Evolutionary conservation across 2,329 filamentous ascomycete species (phyloP).

Genomic region (Xylariaceae sp.): DNA sequence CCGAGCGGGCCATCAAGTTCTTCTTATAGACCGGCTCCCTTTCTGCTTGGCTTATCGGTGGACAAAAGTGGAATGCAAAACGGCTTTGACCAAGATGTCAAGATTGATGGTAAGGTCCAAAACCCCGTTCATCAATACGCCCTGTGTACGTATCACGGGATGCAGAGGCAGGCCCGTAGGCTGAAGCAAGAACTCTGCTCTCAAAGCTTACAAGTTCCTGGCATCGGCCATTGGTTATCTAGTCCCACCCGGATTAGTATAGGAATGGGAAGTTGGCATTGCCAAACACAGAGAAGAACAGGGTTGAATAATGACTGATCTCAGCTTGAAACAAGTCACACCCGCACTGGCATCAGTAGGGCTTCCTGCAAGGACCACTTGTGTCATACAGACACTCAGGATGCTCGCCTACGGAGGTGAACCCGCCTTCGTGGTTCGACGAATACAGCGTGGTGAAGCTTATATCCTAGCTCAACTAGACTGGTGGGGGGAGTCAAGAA

Average conservation of each 20-base stretch:
- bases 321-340: slow-evolving; percentile 18
- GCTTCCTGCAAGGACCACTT: slow-evolving; percentile 3
- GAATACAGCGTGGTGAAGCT: neutral
- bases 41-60: too few relatives aligned
- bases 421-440: neutral
- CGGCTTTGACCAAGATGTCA: too few relatives aligned
- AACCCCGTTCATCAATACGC: too few relatives aligned
- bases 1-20: too few relatives aligned
- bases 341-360: slow-evolving; percentile 3
- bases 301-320: slow-evolving; percentile 15
- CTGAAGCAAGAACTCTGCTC: slow-evolving; percentile 15
- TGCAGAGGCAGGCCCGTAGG: neutral
- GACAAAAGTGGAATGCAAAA: too few relatives aligned
- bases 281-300: slow-evolving; percentile 15
- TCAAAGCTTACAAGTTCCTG: slow-evolving; percentile 18
- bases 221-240: slow-evolving; percentile 20
- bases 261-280: slow-evolving; percentile 11
- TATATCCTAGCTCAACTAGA: neutral
- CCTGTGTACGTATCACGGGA: too few relatives aligned
- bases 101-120: too few relatives aligned
- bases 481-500: neutral
- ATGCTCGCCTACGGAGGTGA: neutral
- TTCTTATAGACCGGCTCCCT: too few relatives aligned
- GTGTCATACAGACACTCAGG: slow-evolving; percentile 1
- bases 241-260: slow-evolving; percentile 24